These are phyloP conservation scores for Paralagenidium karlingii DNA, from an alignment of 352 stramenopile species.

Conservation along the genomic window DNA sequence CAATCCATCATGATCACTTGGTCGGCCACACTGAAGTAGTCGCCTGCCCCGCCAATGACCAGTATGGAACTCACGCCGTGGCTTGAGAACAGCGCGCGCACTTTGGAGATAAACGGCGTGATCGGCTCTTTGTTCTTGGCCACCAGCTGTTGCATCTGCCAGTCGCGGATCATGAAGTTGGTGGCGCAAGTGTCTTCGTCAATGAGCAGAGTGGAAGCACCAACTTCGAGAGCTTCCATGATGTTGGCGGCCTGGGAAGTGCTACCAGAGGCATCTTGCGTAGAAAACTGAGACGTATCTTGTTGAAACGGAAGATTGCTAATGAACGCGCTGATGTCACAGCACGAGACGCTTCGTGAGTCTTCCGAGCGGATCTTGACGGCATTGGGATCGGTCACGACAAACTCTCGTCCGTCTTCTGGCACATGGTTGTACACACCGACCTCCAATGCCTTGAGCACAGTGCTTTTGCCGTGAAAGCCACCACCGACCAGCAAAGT, in stretches of 20 bases:
- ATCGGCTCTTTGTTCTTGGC: conserved; percentile 95
- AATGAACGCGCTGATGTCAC: conserved; percentile 94
- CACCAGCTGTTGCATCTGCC: conserved; percentile 95
- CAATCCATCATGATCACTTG: conserved; percentile 95
- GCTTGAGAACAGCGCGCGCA: conserved; percentile 85
- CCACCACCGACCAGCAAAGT: conserved; percentile 94
- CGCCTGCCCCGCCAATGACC: conserved; percentile 92
- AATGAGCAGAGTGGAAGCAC: conserved; percentile 87
- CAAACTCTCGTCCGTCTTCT: conserved; percentile 91
- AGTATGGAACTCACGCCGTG: conserved; percentile 88
- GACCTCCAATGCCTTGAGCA: conserved; percentile 89
- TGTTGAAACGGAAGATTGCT: conserved; percentile 93
- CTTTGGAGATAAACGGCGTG: conserved; percentile 94
- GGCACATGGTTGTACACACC: conserved; percentile 95
- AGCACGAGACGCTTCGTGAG: conserved; percentile 80
- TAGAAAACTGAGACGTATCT: conserved; percentile 87
- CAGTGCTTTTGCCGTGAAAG: conserved; percentile 97
- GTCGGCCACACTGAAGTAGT: conserved; percentile 96
- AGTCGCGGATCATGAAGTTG: conserved; percentile 98
- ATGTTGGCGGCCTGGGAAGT: conserved; percentile 96
- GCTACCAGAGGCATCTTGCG: conserved; percentile 89
- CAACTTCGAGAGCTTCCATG: conserved; percentile 86
- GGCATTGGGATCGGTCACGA: conserved; percentile 70
- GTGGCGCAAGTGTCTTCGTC: conserved; percentile 97
- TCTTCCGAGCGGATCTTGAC: conserved; percentile 96